Evolutionary conservation across 352 stramenopile genomes (phyloP).

Genomic region (Elongisporangium undulatum): DNA sequence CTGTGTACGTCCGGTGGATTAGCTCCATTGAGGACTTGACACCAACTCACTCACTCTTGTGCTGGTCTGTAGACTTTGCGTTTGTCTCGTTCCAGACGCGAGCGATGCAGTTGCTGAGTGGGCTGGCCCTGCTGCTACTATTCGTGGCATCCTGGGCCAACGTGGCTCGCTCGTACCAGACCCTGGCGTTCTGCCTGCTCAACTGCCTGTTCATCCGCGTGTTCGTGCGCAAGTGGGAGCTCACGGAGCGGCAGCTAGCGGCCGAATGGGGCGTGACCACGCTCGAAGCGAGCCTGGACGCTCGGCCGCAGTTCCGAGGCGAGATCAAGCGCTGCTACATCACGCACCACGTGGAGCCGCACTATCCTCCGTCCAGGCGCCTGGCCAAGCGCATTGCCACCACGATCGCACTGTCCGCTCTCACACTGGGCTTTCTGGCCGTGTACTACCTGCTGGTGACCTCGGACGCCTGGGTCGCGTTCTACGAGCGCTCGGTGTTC

Average conservation of each 20-base stretch:
- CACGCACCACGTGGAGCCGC: constrained; percentile 49
- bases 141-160: constrained; percentile 8
- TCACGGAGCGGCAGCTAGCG: constrained; percentile 33
- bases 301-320: constrained; percentile 56
- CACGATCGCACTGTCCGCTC: constrained; percentile 11
- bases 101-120: constrained; percentile 32
- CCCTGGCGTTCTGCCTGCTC: constrained; percentile 30
- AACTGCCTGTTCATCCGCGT: constrained; percentile 40
- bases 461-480: constrained; percentile 8
- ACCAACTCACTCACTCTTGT: not conserved
- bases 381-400: constrained; percentile 24
- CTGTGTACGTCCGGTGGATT: too few relatives aligned
- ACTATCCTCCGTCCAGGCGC: constrained; percentile 25
- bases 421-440: constrained; percentile 21
- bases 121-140: constrained; percentile 26
- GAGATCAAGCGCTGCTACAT: constrained; percentile 42
- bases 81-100: constrained; percentile 58
- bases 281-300: constrained; percentile 11
- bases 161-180: not conserved
- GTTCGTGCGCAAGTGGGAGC: constrained; percentile 61
- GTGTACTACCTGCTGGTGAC: constrained; percentile 31
- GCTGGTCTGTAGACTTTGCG: constrained; percentile 39
- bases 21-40: too few relatives aligned
- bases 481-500: constrained; percentile 1
- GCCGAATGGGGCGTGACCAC: constrained; percentile 45